phyloP scores from a whole-genome alignment of 352 stramenopile genomes.

The Pythium biforme region DNA sequence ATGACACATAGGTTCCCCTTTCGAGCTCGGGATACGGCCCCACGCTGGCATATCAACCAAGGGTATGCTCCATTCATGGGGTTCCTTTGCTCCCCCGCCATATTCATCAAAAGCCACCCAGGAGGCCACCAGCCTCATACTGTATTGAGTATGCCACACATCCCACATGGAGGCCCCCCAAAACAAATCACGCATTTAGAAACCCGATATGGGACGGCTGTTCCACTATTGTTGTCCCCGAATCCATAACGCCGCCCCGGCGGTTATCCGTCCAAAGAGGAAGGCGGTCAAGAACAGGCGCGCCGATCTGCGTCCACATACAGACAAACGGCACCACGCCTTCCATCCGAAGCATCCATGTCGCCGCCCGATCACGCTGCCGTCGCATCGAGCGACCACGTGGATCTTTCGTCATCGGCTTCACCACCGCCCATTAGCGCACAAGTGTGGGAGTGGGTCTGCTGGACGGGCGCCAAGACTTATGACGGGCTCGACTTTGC shows the following conservation, averaged over 20 bases:
- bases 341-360: background rate
- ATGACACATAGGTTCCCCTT: no score
- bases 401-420: background rate
- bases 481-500: constrained; percentile 77
- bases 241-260: background rate
- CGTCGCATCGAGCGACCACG: background rate
- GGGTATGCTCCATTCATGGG: no score
- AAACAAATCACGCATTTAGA: background rate
- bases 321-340: no score
- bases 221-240: background rate
- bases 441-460: constrained; percentile 59
- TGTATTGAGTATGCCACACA: no score
- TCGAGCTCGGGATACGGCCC: no score
- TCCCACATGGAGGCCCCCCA: no score
- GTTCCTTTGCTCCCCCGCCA: no score
- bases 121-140: no score
- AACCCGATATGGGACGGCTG: background rate
- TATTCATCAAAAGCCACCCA: no score
- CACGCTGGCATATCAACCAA: no score
- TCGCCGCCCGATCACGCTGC: background rate
- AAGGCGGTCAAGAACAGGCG: background rate
- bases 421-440: constrained; percentile 14
- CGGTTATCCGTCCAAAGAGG: constrained; percentile 2
- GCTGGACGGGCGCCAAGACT: constrained; percentile 62
- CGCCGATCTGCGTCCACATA: no score